A percentile compares a stretch with the other conserved stretches of the same genome.
phyloP scores from a whole-genome alignment of 305 asterid genomes.

The Fraxinus baroniana region DNA sequence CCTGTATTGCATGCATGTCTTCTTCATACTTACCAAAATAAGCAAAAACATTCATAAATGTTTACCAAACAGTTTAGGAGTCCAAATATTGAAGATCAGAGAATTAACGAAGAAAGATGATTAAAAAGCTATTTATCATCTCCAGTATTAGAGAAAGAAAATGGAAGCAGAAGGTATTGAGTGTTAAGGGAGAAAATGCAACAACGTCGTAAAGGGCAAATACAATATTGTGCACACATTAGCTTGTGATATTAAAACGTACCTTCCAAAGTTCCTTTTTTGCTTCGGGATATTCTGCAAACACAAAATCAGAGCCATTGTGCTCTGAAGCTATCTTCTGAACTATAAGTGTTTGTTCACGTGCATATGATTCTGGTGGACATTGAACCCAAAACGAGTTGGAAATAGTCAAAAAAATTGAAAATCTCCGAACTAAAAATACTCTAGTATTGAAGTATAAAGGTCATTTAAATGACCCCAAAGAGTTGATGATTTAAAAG shows the following conservation, averaged over 20 bases:
- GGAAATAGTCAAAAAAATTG: neutral
- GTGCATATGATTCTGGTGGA: conserved; percentile 75
- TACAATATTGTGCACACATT: neutral
- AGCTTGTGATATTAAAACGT: conserved; percentile 8
- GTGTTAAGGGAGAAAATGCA: neutral
- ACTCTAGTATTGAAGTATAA: neutral
- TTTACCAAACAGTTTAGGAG: neutral
- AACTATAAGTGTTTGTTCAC: conserved; percentile 80
- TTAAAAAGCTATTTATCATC: neutral
- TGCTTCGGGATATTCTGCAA: conserved; percentile 80
- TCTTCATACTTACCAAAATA: neutral
- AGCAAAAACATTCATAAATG: neutral
- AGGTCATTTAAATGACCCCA: neutral
- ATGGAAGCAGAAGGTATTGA: neutral
- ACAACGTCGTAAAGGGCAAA: neutral
- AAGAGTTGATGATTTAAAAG: neutral
- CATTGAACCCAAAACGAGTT: conserved; percentile 21
- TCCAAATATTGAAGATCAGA: neutral
- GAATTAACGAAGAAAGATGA: neutral
- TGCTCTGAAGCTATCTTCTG: conserved; percentile 91
- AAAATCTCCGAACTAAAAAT: neutral
- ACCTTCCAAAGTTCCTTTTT: conserved; percentile 98
- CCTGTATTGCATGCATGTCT: neutral
- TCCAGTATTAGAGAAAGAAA: neutral
- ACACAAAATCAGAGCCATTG: conserved; percentile 83